phyloP scores from a whole-genome alignment of 352 stramenopile genomes.

The Globisporangium recalcitrans region DNA sequence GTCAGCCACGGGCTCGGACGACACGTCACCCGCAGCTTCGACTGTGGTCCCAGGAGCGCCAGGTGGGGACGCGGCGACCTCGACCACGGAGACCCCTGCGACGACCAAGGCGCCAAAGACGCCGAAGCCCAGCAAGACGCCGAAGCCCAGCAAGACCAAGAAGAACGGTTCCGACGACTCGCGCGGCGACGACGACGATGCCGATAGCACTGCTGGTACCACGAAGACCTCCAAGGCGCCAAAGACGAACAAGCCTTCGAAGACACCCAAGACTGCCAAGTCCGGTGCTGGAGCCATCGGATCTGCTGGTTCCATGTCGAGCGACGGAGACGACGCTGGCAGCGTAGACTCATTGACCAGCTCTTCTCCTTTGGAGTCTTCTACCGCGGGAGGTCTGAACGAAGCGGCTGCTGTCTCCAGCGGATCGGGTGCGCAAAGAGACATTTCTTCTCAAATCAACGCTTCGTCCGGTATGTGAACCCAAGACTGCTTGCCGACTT shows the following conservation, averaged over 20 bases:
- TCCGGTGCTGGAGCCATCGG: background rate
- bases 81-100: background rate
- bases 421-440: background rate
- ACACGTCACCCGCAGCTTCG: background rate
- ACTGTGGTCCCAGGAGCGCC: background rate
- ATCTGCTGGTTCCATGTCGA: background rate
- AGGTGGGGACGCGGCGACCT: background rate
- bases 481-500: too few relatives aligned
- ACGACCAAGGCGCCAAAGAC: slow-evolving; percentile 5
- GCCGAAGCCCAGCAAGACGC: slow-evolving; percentile 1
- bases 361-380: background rate
- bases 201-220: background rate
- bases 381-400: background rate
- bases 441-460: background rate
- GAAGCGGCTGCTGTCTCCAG: background rate
- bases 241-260: background rate
- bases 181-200: background rate
- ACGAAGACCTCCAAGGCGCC: background rate
- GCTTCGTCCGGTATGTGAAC: background rate
- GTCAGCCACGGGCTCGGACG: background rate
- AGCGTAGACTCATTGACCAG: background rate
- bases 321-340: background rate
- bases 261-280: background rate
- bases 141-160: background rate
- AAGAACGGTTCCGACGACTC: background rate